Evolutionary conservation across 2,329 filamentous ascomycete species (phyloP).

Genomic region (Bipolaris sorokiniana): DNA sequence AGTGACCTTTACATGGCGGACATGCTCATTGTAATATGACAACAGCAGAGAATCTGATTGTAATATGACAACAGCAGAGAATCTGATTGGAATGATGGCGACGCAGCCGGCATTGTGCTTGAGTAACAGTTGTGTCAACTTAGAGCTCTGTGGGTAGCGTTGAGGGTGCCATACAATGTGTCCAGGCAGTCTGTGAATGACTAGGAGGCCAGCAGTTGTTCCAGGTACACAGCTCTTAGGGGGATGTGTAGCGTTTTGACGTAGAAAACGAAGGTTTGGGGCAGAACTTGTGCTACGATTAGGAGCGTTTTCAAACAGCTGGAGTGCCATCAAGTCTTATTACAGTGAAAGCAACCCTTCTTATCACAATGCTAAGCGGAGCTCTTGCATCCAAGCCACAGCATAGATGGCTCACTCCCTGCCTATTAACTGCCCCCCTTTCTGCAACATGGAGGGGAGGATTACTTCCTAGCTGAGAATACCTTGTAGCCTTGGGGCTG

Average conservation of each 20-base stretch:
- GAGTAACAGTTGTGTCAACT: background rate
- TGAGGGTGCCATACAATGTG: background rate
- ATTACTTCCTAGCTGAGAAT: background rate
- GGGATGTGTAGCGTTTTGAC: background rate
- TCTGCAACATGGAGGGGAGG: background rate
- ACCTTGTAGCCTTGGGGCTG: background rate
- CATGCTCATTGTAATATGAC: background rate
- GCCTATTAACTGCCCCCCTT: background rate
- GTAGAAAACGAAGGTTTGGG: background rate
- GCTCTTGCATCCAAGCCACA: background rate
- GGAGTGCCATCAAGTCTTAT: background rate
- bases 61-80: background rate
- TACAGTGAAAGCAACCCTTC: background rate
- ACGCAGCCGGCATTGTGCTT: background rate
- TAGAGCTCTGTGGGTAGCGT: background rate
- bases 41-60: background rate
- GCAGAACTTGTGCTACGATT: background rate
- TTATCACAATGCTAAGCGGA: background rate
- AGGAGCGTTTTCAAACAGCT: background rate
- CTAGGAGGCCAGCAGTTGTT: background rate
- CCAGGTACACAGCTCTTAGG: background rate
- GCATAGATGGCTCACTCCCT: background rate
- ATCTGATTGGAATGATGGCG: background rate
- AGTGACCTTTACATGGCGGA: background rate
- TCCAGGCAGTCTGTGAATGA: background rate